Conservation (phyloP, 129 eudicot genomes). For the Ambrosia trifida region DNA sequence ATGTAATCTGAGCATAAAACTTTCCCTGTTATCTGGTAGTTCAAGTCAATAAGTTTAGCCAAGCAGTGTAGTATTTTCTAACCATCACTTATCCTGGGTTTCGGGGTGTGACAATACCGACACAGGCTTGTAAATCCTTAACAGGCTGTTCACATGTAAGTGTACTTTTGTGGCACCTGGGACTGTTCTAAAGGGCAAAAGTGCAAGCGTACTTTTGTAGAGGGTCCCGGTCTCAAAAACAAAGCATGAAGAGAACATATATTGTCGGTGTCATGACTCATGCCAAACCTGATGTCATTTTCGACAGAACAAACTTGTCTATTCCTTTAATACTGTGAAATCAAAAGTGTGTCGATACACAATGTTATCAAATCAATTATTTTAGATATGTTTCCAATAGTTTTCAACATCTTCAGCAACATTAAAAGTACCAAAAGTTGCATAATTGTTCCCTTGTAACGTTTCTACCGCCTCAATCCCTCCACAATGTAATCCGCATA, state of each 20-base stretch:
- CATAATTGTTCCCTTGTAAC: neutral
- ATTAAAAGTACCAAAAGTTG: neutral
- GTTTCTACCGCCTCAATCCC: slow-evolving; percentile 65
- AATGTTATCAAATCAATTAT: neutral
- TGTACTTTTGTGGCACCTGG: too few species aligned
- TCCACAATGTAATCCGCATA: slow-evolving; percentile 87
- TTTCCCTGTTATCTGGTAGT: too few species aligned
- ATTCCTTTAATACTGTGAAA: neutral
- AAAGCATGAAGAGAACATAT: neutral
- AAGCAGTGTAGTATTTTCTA: too few species aligned
- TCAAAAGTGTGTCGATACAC: neutral
- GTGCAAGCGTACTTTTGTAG: too few species aligned
- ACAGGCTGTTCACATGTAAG: too few species aligned
- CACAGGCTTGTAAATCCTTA: too few species aligned
- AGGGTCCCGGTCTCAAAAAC: neutral
- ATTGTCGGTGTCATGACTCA: neutral
- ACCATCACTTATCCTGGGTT: too few species aligned
- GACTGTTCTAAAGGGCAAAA: too few species aligned
- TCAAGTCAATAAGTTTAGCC: too few species aligned
- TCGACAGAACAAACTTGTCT: neutral
- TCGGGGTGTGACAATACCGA: too few species aligned
- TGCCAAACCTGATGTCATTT: neutral
- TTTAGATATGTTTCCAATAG: neutral
- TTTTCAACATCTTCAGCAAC: slow-evolving; percentile 7
- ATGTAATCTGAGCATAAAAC: too few species aligned